phyloP scores from a whole-genome alignment of 306 rosid genomes.

The Potentilla sterilis region DNA sequence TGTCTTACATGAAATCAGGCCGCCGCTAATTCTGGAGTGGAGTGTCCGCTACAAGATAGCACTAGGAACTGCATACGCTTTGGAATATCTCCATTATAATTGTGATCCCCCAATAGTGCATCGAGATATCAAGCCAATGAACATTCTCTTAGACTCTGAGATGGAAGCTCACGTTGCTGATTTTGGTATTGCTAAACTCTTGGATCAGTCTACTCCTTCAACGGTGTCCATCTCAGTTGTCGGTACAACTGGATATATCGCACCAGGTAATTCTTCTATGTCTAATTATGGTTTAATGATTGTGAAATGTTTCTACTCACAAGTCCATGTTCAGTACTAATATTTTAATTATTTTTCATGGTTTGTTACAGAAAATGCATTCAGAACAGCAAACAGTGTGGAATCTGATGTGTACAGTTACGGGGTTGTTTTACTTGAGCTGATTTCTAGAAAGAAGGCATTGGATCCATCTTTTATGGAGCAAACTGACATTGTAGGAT shows the following conservation, averaged over 20 bases:
- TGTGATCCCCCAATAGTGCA: constrained; percentile 79
- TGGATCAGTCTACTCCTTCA: constrained; percentile 58
- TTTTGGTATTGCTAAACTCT: constrained; percentile 81
- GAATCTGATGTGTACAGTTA: constrained; percentile 76
- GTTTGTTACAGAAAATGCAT: constrained; percentile 60
- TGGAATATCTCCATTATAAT: constrained; percentile 76
- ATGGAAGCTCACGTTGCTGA: constrained; percentile 81
- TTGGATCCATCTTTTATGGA: constrained; percentile 46
- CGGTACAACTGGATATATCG: constrained; percentile 80
- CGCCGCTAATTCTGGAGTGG: constrained; percentile 56
- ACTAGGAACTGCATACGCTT: constrained; percentile 68
- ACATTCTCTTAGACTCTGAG: constrained; percentile 74
- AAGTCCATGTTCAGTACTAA: not conserved
- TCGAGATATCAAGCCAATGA: constrained; percentile 78
- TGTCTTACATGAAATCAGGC: constrained; percentile 54
- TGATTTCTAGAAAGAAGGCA: constrained; percentile 68
- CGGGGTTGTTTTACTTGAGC: constrained; percentile 77
- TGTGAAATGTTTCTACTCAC: constrained; percentile 8
- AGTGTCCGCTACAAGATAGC: constrained; percentile 60
- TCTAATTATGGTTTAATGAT: not conserved
- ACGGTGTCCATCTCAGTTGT: constrained; percentile 36
- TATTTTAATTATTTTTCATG: constrained; percentile 13
- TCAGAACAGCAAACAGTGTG: constrained; percentile 36
- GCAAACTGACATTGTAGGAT: constrained; percentile 40
- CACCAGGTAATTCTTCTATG: constrained; percentile 56